Base-by-base conservation (phyloP, 2,329 filamentous ascomycete species). In the Xylariaceae sp. region DNA sequence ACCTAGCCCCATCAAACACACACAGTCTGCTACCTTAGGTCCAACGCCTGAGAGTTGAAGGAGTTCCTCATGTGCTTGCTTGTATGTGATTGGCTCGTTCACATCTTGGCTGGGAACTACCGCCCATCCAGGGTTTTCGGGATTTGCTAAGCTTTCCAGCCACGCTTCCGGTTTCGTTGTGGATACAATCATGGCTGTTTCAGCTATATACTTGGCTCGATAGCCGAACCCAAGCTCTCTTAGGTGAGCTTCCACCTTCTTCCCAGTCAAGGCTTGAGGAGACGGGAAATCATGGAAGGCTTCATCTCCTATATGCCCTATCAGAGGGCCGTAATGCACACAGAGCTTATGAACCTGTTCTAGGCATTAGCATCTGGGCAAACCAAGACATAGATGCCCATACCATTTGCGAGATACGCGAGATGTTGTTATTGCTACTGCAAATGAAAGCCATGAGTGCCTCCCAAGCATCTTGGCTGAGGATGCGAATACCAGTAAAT, bases 371-470 rank as follows among this genome's bases (percentile, higher is more conserved):
- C 45, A 37, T 12, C 2, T 16, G 9, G 5, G 7, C 14, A 21
- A 34, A 46, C 4, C 8, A 4, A 37, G 14, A n/a, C 4, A 16
- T 36, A 37, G 6, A 7, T 17, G 4, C 26, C 14, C 23, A 33
- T 68, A 90, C 92, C 95, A 99, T 99, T 75, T 96, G 91, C 4
- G 91, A 94, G 72, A 99, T 99, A 34, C 95, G 86, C 2, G 88
- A 84, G 59, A 99, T 99, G 72, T 99, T 97, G 77, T 99, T 99
- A 76, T 99, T 99, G 75, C 92, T 96, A 75, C 93, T 97, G 81
- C 95, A 99, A 63, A 99, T 99, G 75, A 99, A 99, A 54, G 90
- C 88, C 21, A 99, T 80, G 19, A 99, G 80, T 0, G 95, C 87
- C 74, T 99, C 95, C 95, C 96, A 99, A 1, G 94, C 88, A 78